Evolutionary conservation across 176 grass and related monocot genomes (phyloP), one percentile per base, ranked within the genome.

Genomic region (Chloris gayana): DNA sequence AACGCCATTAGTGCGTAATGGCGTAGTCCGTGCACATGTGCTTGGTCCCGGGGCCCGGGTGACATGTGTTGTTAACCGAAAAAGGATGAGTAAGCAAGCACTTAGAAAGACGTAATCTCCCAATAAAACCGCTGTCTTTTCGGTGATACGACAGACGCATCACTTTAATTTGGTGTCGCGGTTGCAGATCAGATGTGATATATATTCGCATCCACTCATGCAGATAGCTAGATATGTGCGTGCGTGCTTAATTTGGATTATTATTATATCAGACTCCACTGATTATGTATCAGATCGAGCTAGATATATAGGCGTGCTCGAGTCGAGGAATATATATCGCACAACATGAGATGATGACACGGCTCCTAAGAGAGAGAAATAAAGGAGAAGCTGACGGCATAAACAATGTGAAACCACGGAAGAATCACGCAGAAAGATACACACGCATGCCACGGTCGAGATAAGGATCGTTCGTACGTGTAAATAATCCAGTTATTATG

Each of bases 81-180:
- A 29, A 19, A 79, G 64, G 44, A 77, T 86, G 83, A 82, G 18
- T 69, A 86, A 89, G 83, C 72, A 35, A 32, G 78, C 78, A 86
- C 88, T 72, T 59, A 46, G 22, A 26, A 41, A 33, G 27, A 15
- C 34, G 67, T 75, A 53, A 80, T 84, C 82, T 80, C 13, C 53
- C 33, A 11, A 44, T 53, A 31, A 80, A 84, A 70, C 25, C 5
- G 22, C n/a, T 14, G 5, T 67, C 76, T 84, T 89, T 89, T 56
- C 2, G 32, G n/a, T 30, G 45, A 62, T 80, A 74, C 64, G 70
- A 60, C 29, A 44, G 41, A 44, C 41, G 12, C 9, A 44, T 44
- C 41, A 44, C 41, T 44, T 44, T 44, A 12, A 12, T 44, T 10
- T 10, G 41, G 10, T 12, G 41, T 12, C 29, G 27, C n/a, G 18